Conservation (phyloP, 768 basidiomycete genomes). For the Boletellus ananas region DNA sequence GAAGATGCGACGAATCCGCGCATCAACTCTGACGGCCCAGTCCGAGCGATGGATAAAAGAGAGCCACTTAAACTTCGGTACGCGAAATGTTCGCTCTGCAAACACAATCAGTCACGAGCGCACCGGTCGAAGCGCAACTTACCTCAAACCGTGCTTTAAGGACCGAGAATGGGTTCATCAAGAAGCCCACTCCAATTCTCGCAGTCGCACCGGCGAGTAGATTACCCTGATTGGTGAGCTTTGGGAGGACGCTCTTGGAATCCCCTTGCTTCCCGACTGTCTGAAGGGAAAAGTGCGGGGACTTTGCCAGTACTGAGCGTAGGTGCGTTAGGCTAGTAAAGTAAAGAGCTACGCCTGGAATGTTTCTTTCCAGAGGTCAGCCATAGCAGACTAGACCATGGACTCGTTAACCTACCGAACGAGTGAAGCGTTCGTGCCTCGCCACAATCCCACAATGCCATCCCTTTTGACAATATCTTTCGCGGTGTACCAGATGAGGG, state of each 20-base stretch:
- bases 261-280: constrained; percentile 13
- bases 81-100: constrained; percentile 72
- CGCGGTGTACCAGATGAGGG: constrained; percentile 47
- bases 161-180: constrained; percentile 88
- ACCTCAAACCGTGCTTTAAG: constrained; percentile 93
- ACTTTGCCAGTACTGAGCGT: constrained; percentile 69
- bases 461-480: constrained; percentile 56
- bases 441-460: constrained; percentile 77
- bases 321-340: constrained; percentile 83
- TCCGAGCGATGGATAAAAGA: constrained; percentile 54
- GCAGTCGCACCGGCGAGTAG: constrained; percentile 81
- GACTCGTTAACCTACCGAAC: constrained; percentile 47
- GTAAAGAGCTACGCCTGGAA: constrained; percentile 91
- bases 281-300: constrained; percentile 59
- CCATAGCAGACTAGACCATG: neutral
- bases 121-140: constrained; percentile 11
- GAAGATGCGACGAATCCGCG: constrained; percentile 86
- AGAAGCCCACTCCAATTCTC: constrained; percentile 74
- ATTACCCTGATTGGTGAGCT: constrained; percentile 74
- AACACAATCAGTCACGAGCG: constrained; percentile 1
- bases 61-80: constrained; percentile 63
- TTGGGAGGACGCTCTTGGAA: constrained; percentile 57
- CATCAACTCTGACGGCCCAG: constrained; percentile 76
- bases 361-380: constrained; percentile 53
- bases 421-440: constrained; percentile 81